phyloP scores from a whole-genome alignment of 2,329 filamentous ascomycete species.

The Periglandula ipomoeae region DNA sequence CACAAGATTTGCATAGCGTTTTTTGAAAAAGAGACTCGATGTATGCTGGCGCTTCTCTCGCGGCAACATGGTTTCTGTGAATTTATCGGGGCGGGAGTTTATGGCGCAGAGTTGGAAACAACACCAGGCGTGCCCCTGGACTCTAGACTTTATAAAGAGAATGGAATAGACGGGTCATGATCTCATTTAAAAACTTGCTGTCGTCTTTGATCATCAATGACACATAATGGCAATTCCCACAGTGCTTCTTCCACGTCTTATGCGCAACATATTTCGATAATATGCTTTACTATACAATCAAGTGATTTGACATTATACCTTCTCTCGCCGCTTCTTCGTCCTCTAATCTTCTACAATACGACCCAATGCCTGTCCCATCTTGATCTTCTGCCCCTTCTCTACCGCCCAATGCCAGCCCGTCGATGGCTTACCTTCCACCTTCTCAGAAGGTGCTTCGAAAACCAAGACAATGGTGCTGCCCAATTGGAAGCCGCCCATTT shows the following conservation, averaged over 20 bases:
- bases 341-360: conserved; percentile 51
- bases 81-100: neutral
- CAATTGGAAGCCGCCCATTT: conserved; percentile 97
- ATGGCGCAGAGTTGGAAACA: neutral
- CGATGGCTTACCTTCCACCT: conserved; percentile 42
- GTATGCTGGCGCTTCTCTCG: neutral
- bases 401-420: conserved; percentile 80
- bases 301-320: neutral
- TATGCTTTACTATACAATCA: neutral
- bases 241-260: too few species aligned
- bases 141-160: neutral
- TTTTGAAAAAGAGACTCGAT: conserved; percentile 5
- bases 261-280: neutral
- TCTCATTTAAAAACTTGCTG: too few species aligned
- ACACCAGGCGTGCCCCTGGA: too few species aligned
- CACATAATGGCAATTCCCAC: too few species aligned
- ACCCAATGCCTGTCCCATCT: conserved; percentile 81
- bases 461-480: conserved; percentile 93
- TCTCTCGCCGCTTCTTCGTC: neutral
- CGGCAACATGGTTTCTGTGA: too few species aligned
- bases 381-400: conserved; percentile 77
- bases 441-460: conserved; percentile 77
- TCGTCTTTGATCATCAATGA: too few species aligned
- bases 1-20: conserved; percentile 1
- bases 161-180: neutral